A percentile compares a stretch with the other conserved stretches of the same genome.
Conservation (phyloP, 169 alveolate genomes). For the Cryptosporidium parvum region DNA sequence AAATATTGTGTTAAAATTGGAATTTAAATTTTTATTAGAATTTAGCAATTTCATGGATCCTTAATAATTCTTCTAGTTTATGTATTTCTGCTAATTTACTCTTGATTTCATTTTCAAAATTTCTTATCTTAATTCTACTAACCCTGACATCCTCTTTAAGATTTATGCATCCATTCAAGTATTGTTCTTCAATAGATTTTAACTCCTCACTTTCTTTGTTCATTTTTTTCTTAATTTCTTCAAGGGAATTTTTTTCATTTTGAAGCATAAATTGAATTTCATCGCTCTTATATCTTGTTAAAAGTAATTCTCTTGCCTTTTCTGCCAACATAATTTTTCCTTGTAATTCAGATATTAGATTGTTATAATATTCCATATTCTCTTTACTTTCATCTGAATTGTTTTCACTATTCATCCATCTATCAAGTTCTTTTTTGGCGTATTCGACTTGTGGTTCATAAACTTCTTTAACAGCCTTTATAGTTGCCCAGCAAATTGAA, state of each 20-base stretch:
- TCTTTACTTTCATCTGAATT: slow-evolving; percentile 41
- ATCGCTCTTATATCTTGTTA: background rate
- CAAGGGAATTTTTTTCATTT: slow-evolving; percentile 16
- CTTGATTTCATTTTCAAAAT: slow-evolving; percentile 31
- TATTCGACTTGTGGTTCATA: slow-evolving; percentile 65
- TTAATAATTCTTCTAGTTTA: slow-evolving; percentile 9
- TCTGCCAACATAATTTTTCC: slow-evolving; percentile 33
- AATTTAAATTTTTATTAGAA: background rate
- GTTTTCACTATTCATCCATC: slow-evolving; percentile 23
- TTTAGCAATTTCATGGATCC: background rate
- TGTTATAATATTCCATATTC: slow-evolving; percentile 46
- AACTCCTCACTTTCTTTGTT: background rate
- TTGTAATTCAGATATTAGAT: slow-evolving; percentile 30
- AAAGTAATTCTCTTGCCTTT: slow-evolving; percentile 19
- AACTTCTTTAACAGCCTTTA: slow-evolving; percentile 58
- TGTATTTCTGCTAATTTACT: slow-evolving; percentile 45
- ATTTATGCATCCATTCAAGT: slow-evolving; percentile 30
- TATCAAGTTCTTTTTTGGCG: slow-evolving; percentile 58
- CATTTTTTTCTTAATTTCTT: slow-evolving; percentile 54
- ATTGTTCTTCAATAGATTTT: slow-evolving; percentile 35
- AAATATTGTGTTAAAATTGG: background rate
- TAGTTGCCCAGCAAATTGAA: slow-evolving; percentile 42
- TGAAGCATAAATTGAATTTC: slow-evolving; percentile 35
- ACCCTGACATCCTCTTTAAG: slow-evolving; percentile 36
- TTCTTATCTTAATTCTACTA: slow-evolving; percentile 27